Evolutionary conservation across 139 green algal genomes (phyloP), one percentile per base, ranked within the genome.

Genomic region (Coelastrella sp.): DNA sequence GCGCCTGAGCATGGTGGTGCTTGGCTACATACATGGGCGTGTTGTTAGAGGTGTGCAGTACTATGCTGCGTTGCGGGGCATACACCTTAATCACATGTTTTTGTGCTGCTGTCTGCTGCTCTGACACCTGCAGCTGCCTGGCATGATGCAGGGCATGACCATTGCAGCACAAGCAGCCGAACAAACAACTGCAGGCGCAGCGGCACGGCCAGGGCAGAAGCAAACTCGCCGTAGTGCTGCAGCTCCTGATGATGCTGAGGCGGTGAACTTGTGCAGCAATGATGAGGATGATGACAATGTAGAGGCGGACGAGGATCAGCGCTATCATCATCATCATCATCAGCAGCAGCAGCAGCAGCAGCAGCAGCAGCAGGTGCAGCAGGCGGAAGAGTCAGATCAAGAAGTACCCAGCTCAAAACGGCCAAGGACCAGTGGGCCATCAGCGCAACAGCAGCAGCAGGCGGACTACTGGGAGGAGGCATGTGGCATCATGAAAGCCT

Each of bases 261-360:
- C 20, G 80, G 58, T 85, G 8, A 56, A 85, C 58, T 56, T 85
- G 80, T 85, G 80, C 57, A 85, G 58, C 19, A 56, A 85, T 49
- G 80, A 85, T 0, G 80, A 70, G 19, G 49, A 83, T 56, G 72
- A 49, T 17, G 65, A 17, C 1, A 24, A 58, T 24, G 25, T 58
- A 12, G 25, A 80, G 56, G 24, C 74, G 74, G 24, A 22, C 72
- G 10, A 17, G 9, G 74, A 78, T n/a, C 14, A 49, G 72, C 72
- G 56, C 74, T 22, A 17, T 49, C 35, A 49, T 49, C 35, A 49
- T 49, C 35, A 49, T 49, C 35, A 49, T 49, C 35, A 49, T 49
- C 35, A 49, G 35, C 35, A 49, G 35, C 35, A 49, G 35, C 35
- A 49, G 35, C 63, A 70, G 63, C 49, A 63, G 35, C 20, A 61